Evolutionary conservation across 192 early-diverging fungal genomes (phyloP).

Genomic region (Neocallimastix lanati): DNA sequence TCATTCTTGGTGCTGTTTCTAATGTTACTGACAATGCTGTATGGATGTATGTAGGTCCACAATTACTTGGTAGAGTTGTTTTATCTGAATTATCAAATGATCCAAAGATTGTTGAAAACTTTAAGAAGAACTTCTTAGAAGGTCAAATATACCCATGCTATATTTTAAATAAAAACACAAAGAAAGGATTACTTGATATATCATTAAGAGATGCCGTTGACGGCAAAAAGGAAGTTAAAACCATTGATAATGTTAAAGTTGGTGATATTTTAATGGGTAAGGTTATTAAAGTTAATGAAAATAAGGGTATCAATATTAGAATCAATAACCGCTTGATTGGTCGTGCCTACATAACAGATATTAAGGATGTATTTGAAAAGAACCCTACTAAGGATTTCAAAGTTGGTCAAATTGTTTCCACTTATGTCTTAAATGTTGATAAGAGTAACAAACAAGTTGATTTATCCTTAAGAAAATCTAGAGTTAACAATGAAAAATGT

Average conservation of each 20-base stretch:
- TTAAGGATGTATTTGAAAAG: constrained; percentile 20
- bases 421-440: constrained; percentile 17
- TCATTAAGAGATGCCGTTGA: constrained; percentile 5
- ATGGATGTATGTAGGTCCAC: constrained; percentile 14
- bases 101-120: constrained; percentile 3
- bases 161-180: not conserved
- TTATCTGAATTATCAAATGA: constrained; percentile 12
- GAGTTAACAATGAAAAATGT: constrained; percentile 14
- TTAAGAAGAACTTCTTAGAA: constrained; percentile 11
- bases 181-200: constrained; percentile 1
- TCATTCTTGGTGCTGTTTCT: constrained; percentile 17
- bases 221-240: constrained; percentile 3
- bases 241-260: constrained; percentile 22
- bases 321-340: constrained; percentile 36
- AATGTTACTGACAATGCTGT: constrained; percentile 11
- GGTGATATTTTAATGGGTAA: constrained; percentile 35
- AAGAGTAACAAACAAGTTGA: constrained; percentile 33
- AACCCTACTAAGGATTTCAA: constrained; percentile 11
- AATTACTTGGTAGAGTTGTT: constrained; percentile 14
- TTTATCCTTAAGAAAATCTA: constrained; percentile 41
- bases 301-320: constrained; percentile 28
- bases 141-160: constrained; percentile 6
- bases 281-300: constrained; percentile 24
- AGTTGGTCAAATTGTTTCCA: constrained; percentile 9
- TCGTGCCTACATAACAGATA: constrained; percentile 36